Evolutionary conservation across 1,284 basidiomycete species (phyloP), one percentile per base, ranked within the genome.

Genomic region (Cryptococcus floricola): DNA sequence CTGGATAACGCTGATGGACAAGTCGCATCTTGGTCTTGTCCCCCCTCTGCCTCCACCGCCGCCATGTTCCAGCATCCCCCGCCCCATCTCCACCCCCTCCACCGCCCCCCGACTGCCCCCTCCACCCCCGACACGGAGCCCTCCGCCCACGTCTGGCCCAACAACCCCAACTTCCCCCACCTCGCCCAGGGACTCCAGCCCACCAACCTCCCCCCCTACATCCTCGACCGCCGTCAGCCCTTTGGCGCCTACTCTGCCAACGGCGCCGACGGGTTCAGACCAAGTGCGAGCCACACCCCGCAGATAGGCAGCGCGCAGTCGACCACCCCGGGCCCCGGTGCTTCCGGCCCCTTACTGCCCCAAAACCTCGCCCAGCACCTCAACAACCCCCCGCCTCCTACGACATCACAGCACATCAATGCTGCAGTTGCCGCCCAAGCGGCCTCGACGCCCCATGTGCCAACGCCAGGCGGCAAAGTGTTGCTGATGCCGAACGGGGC

Each of bases 341-440:
- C 54, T 10, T 60, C 62, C 16, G 60, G 68, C 38, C 69, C 71
- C 14, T 62, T 75, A 7, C 61, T 78, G 16, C 70, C 74, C n/a
- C 67, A 77, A 49, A 74, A 74, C 49, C 68, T 76, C 34, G 68
- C 74, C 16, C 64, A 74, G 61, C 70, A 77, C 62, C 62, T 77
- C 44, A 79, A 79, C 67, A 79, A 79, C 66, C 77, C 77, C 0
- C 73, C 75, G 6, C 60, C 74, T 12, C 76, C 77, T 4, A 56
- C 64, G 31, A 31, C 60, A 52, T 38, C 61, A 53, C 45, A 60
- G 58, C 58, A 54, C 53, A 50, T 58, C 61, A 49, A 61, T 52
- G 27, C 27, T 27, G 4, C 38, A 7, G 54, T 54, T 53, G 54
- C 53, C 38, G 42, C 44, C 27, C n/a, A 34, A 46, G 49, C 44